Conservation (phyloP, 1,139 yeast species). For the Lizanozyma gosingica region DNA sequence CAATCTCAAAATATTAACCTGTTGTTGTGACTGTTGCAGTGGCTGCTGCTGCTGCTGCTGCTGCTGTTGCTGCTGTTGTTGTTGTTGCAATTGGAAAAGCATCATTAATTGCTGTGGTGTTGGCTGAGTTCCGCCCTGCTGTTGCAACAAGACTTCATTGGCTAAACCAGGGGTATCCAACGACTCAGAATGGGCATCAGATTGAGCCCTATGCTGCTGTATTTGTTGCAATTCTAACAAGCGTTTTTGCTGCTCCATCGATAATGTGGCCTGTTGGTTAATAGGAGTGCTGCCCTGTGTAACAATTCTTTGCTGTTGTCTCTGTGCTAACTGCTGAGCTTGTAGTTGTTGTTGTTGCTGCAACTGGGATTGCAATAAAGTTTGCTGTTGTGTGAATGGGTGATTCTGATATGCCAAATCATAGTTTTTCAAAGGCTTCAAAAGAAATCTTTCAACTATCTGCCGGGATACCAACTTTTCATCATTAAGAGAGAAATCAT, state of each 20-base stretch:
- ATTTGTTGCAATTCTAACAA: slow-evolving; percentile 2
- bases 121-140: slow-evolving; percentile 13
- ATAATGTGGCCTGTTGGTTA: slow-evolving; percentile 7
- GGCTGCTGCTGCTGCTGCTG: slow-evolving; percentile 10
- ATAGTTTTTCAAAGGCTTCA: slow-evolving; percentile 38
- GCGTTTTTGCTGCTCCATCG: slow-evolving; percentile 7
- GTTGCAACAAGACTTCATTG: slow-evolving; percentile 5
- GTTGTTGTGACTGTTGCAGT: slow-evolving; percentile 8
- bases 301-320: slow-evolving; percentile 4
- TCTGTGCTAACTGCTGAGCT: slow-evolving; percentile 4
- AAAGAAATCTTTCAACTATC: slow-evolving; percentile 33
- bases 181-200: too few relatives aligned
- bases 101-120: slow-evolving; percentile 10
- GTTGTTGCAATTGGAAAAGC: slow-evolving; percentile 10
- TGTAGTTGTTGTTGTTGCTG: slow-evolving; percentile 8
- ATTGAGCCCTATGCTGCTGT: neutral
- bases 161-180: neutral
- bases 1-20: slow-evolving; percentile 22
- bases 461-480: slow-evolving; percentile 31
- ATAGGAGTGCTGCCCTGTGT: slow-evolving; percentile 6
- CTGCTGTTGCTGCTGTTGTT: slow-evolving; percentile 10
- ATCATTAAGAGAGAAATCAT: slow-evolving; percentile 24
- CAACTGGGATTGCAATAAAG: slow-evolving; percentile 14
- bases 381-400: slow-evolving; percentile 33
- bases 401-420: slow-evolving; percentile 42